These are phyloP conservation scores for Ophiostoma tasmaniense DNA, from an alignment of 2,329 filamentous ascomycete genomes.

Conservation along the genomic window DNA sequence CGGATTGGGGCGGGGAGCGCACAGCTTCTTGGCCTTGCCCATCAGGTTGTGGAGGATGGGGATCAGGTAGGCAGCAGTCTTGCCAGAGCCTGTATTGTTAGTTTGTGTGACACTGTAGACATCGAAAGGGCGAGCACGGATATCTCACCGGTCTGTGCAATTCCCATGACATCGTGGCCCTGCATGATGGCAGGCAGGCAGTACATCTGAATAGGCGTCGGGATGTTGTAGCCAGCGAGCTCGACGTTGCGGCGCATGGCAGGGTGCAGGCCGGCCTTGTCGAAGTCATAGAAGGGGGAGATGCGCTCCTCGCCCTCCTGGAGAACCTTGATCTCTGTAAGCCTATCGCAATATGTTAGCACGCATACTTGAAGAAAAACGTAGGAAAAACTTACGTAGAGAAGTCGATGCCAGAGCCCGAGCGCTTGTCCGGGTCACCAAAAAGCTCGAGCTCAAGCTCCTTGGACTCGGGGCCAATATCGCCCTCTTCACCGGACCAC, in stretches of 20 bases:
- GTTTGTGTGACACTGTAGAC: neutral
- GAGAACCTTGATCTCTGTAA: constrained; percentile 44
- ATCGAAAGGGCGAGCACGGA: constrained; percentile 24
- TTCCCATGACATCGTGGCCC: constrained; percentile 74
- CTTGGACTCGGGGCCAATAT: constrained; percentile 64
- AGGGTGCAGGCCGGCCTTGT: constrained; percentile 75
- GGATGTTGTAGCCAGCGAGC: constrained; percentile 59
- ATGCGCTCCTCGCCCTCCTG: constrained; percentile 51
- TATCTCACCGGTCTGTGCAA: constrained; percentile 76
- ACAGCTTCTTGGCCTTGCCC: constrained; percentile 88
- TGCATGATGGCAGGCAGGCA: constrained; percentile 69
- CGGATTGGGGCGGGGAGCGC: constrained; percentile 64
- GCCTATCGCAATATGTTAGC: constrained; percentile 32
- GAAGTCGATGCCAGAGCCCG: constrained; percentile 51
- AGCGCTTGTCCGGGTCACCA: constrained; percentile 43
- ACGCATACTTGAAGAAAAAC: neutral
- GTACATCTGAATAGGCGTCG: constrained; percentile 84
- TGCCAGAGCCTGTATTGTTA: constrained; percentile 66
- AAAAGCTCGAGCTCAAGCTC: constrained; percentile 73
- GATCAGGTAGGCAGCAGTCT: constrained; percentile 87
- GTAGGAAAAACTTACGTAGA: constrained; percentile 29
- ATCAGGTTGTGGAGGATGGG: constrained; percentile 85
- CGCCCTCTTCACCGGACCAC: constrained; percentile 78
- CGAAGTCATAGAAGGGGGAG: constrained; percentile 49
- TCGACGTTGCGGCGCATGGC: constrained; percentile 69